These are phyloP conservation scores for Chalciporus sphaerocephalus DNA, from an alignment of 768 basidiomycete species.

Conservation along the genomic window DNA sequence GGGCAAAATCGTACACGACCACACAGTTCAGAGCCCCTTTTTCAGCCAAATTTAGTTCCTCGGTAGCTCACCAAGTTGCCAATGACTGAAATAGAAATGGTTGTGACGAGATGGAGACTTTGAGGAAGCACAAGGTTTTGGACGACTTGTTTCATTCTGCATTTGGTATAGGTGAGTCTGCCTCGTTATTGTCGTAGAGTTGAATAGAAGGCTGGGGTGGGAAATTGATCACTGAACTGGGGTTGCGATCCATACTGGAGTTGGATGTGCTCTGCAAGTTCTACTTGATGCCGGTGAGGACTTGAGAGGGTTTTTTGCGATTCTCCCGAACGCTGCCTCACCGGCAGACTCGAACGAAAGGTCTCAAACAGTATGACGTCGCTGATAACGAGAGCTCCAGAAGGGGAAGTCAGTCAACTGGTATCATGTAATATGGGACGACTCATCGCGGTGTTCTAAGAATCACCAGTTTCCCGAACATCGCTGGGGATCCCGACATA, in stretches of 20 bases:
- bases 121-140: too few species aligned
- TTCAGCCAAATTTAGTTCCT: neutral
- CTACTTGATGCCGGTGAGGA: neutral
- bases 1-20: too few species aligned
- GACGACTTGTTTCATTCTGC: neutral
- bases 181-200: neutral
- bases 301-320: neutral
- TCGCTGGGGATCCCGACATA: too few species aligned
- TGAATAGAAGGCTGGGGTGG: neutral
- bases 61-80: neutral
- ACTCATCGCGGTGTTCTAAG: neutral
- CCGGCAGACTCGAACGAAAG: neutral
- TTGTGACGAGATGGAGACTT: neutral
- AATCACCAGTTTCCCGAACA: neutral
- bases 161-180: neutral
- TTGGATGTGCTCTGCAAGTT: too few species aligned
- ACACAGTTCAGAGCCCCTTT: neutral
- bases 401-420: neutral
- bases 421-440: neutral
- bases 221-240: neutral
- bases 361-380: neutral
- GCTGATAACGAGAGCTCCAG: neutral
- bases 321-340: neutral
- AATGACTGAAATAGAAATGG: neutral
- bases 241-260: neutral